Conservation (phyloP, 2,329 filamentous ascomycete species). For the Lanzia echinophila region DNA sequence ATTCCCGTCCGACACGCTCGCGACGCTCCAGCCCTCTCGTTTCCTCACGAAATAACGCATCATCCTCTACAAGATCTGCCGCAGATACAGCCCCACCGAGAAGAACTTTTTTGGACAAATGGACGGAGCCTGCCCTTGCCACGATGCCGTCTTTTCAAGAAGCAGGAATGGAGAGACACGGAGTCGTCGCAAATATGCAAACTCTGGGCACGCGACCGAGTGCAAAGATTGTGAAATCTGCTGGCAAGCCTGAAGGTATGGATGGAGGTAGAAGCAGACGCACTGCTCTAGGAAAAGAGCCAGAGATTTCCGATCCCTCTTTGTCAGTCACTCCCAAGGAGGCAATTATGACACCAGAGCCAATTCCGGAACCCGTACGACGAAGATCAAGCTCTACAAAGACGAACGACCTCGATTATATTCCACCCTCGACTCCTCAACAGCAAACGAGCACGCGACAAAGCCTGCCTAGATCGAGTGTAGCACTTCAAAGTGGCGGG, state of each 20-base stretch:
- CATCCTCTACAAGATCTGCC: conserved; percentile 8
- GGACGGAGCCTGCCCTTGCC: conserved; percentile 51
- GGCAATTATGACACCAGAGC: conserved; percentile 22
- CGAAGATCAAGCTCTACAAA: conserved; percentile 16
- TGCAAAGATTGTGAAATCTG: conserved; percentile 48
- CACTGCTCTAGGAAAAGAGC: conserved; percentile 19
- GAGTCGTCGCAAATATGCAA: conserved; percentile 78
- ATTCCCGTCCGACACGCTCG: conserved; percentile 24
- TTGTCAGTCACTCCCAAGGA: conserved; percentile 21
- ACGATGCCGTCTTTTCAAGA: conserved; percentile 67
- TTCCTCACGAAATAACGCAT: conserved; percentile 12
- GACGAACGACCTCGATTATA: conserved; percentile 9
- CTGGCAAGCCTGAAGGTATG: conserved; percentile 20
- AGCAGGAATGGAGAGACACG: conserved; percentile 60
- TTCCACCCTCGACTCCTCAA: conserved; percentile 7
- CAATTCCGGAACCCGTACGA: conserved; percentile 12
- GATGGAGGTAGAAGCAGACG: conserved; percentile 12
- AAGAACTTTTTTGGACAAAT: conserved; percentile 33
- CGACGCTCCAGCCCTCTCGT: conserved; percentile 26
- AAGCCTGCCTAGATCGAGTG: conserved; percentile 14
- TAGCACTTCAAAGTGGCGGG: conserved; percentile 3
- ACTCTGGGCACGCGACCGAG: conserved; percentile 68
- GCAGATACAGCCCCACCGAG: conserved; percentile 15
- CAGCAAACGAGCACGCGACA: conserved; percentile 15
- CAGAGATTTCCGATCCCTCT: conserved; percentile 18